Conservation (phyloP, 768 basidiomycete species). For the Naganishia vaughanmartiniae region DNA sequence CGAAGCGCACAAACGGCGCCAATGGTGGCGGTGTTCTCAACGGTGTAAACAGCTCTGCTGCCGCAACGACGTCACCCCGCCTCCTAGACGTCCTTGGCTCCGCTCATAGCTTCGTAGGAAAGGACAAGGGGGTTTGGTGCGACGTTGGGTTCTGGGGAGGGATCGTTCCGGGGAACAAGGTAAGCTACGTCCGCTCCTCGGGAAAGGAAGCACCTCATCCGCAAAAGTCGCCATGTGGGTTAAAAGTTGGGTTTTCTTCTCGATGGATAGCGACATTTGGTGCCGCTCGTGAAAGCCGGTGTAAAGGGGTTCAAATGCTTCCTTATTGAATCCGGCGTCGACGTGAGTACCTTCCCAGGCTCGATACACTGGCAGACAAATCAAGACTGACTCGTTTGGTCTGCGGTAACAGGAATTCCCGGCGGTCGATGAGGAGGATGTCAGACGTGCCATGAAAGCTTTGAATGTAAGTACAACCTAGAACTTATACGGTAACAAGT, state of each 20-base stretch:
- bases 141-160: constrained; percentile 96
- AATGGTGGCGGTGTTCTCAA: too few relatives aligned
- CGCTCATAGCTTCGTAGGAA: constrained; percentile 15
- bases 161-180: constrained; percentile 87
- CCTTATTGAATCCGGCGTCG: constrained; percentile 90
- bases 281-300: constrained; percentile 71
- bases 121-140: constrained; percentile 55
- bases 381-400: too few relatives aligned
- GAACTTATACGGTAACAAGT: too few relatives aligned
- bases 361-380: constrained; percentile 12
- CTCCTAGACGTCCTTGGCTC: constrained; percentile 26
- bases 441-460: constrained; percentile 67
- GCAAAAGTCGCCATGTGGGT: too few relatives aligned
- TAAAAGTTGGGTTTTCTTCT: background rate
- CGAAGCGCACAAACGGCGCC: too few relatives aligned
- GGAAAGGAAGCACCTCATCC: too few relatives aligned
- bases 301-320: constrained; percentile 98
- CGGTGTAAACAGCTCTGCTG: background rate
- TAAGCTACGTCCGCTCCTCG: constrained; percentile 39
- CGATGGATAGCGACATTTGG: constrained; percentile 62
- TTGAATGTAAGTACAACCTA: constrained; percentile 61
- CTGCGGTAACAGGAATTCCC: constrained; percentile 74
- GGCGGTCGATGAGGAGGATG: constrained; percentile 69
- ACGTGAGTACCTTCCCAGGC: constrained; percentile 57
- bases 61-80: background rate